phyloP scores from a whole-genome alignment of 352 stramenopile genomes.

The Phytophthora citrophthora region DNA sequence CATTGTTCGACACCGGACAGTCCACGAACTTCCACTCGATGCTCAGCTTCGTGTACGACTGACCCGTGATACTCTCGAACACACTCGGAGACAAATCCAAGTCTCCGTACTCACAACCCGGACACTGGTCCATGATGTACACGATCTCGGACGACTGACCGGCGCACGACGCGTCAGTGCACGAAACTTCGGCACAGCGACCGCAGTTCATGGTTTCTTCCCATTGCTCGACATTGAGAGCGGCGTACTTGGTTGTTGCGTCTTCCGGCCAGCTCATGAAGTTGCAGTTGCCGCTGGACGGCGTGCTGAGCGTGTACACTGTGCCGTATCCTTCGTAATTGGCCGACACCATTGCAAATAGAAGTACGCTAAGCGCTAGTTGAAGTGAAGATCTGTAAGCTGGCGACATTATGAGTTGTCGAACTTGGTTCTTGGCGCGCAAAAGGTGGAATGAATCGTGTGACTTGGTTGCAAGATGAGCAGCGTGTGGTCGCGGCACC shows the following conservation, averaged over 20 bases:
- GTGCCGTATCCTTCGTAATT: slow-evolving; percentile 25
- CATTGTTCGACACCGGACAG: slow-evolving; percentile 53
- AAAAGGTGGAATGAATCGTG: slow-evolving; percentile 14
- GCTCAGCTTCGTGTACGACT: slow-evolving; percentile 47
- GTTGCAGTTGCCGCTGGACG: slow-evolving; percentile 52
- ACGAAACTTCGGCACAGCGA: slow-evolving; percentile 53
- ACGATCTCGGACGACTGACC: slow-evolving; percentile 54
- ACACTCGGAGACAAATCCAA: slow-evolving; percentile 67
- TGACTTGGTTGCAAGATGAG: background rate
- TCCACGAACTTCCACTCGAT: slow-evolving; percentile 75
- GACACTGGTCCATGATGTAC: slow-evolving; percentile 76
- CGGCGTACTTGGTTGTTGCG: slow-evolving; percentile 45
- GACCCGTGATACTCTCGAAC: slow-evolving; percentile 64
- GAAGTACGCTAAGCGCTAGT: slow-evolving; percentile 9
- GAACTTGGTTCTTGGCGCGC: background rate
- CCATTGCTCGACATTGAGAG: slow-evolving; percentile 51
- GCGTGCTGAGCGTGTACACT: slow-evolving; percentile 38
- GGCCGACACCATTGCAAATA: slow-evolving; percentile 2
- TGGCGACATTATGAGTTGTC: slow-evolving; percentile 13
- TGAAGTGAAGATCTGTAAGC: slow-evolving; percentile 16
- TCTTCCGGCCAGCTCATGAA: slow-evolving; percentile 41
- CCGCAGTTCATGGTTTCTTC: slow-evolving; percentile 53
- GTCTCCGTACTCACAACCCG: slow-evolving; percentile 54
- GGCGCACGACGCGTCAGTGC: slow-evolving; percentile 54
- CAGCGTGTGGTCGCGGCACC: slow-evolving; percentile 19